phyloP scores from a whole-genome alignment of 495 filamentous ascomycete genomes.

The Tuber aestivum region DNA sequence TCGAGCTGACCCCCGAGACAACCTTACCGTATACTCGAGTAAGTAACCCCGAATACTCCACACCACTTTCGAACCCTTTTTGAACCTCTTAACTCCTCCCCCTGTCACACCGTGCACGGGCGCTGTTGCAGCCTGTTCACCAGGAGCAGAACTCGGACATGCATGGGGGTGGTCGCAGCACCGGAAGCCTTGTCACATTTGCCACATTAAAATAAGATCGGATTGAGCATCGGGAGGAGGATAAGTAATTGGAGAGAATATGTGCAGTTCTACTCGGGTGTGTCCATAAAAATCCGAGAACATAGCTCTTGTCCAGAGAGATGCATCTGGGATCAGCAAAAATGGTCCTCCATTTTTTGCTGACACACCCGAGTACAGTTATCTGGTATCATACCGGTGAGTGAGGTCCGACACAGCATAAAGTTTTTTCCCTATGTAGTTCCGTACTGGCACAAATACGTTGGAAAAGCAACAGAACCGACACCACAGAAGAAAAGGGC shows the following conservation, averaged over 20 bases:
- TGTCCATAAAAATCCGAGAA: no score
- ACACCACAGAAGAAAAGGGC: constrained; percentile 12
- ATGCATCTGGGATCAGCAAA: no score
- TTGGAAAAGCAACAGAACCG: constrained; percentile 18
- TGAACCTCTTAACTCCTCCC: not conserved
- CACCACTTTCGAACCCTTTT: constrained; percentile 28
- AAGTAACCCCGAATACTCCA: constrained; percentile 29
- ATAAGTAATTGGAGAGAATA: not conserved
- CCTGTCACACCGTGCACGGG: constrained; percentile 40
- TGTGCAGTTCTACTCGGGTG: not conserved
- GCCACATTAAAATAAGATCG: constrained; percentile 26
- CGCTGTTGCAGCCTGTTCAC: constrained; percentile 34
- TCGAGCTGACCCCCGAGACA: constrained; percentile 33
- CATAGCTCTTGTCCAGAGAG: no score
- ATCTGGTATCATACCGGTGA: not conserved
- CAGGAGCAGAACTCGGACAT: constrained; percentile 28
- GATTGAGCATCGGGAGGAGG: not conserved
- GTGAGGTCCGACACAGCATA: not conserved
- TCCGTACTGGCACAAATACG: not conserved
- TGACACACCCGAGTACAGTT: not conserved
- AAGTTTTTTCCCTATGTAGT: not conserved
- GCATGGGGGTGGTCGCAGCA: constrained; percentile 34
- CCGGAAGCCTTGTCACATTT: constrained; percentile 39
- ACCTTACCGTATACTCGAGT: constrained; percentile 33
- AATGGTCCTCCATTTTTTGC: no score